Evolutionary conservation across 1,139 yeast genomes (phyloP), one percentile per base, ranked within the genome.

Genomic region (Magnusiomyces clavatus): DNA sequence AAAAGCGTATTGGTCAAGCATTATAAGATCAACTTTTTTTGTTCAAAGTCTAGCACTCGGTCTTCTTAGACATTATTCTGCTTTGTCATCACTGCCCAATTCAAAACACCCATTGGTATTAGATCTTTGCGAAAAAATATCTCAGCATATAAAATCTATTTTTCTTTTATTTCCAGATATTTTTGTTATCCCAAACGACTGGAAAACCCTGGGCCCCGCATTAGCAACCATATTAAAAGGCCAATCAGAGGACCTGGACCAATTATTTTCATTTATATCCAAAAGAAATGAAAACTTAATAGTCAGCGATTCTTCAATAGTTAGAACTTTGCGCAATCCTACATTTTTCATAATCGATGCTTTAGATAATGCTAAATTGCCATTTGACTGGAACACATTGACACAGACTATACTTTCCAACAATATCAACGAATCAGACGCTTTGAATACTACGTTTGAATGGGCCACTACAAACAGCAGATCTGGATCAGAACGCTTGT

Each of bases 151-250:
- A 38, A 52, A 55, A 38, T 54, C 62, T 29, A 59, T 87, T 31
- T 85, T 70, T 74, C 75, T 60, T 68, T 70, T 60, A 76, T 83
- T 74, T 60, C 81, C 64, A 12, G 89, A 86, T 60, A 77, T 83
- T 4, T 88, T 89, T 60, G 81, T 89, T n/a, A 75, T 86, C 41
- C 95, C 96, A 0, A 77, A 75, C 50, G 76, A 73, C 53, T 89
- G 97, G 97, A 72, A 76, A 13, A 63, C 76, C 6, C 69, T 86
- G 48, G 82, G 81, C 47, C 74, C 77, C 1, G 77, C 80, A 11
- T 64, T 86, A 57, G 71, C 65, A 61, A 77, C 65, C 45, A 69
- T 73, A 13, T 61, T 75, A 38, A 54, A 54, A 38, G 45, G 42
- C 38, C 57, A 45, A 46, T 49, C 52, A 34, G 54, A 56, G 14